Percentiles rank a stretch among this genome's conserved stretches.
These are phyloP conservation scores for Neurospora pannonica DNA, from an alignment of 495 filamentous ascomycete species.

Conservation along the genomic window DNA sequence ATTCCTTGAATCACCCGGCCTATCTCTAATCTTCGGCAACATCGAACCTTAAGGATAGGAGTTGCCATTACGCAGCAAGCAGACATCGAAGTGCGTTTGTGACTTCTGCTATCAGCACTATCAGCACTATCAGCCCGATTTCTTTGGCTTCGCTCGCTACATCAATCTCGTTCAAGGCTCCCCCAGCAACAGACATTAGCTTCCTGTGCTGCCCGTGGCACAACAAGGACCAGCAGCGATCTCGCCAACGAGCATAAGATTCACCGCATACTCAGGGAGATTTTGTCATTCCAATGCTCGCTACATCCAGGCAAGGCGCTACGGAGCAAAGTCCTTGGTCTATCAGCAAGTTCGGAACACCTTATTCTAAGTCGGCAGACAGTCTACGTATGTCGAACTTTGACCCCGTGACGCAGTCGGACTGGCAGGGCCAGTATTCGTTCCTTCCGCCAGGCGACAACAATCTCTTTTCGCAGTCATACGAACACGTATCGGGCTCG, in stretches of 20 bases:
- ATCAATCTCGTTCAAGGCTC: neutral
- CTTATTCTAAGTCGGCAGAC: constrained; percentile 40
- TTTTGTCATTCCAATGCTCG: constrained; percentile 45
- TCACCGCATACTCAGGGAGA: constrained; percentile 3
- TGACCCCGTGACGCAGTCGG: constrained; percentile 46
- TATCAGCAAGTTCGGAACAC: constrained; percentile 45
- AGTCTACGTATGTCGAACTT: constrained; percentile 53
- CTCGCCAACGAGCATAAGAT: constrained; percentile 8
- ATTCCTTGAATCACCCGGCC: neutral
- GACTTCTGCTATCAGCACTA: neutral
- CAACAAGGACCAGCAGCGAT: constrained; percentile 11
- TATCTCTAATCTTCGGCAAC: neutral
- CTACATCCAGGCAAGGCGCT: constrained; percentile 44
- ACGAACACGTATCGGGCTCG: constrained; percentile 36
- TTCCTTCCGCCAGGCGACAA: constrained; percentile 44
- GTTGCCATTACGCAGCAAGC: neutral
- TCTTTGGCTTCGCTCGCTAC: neutral
- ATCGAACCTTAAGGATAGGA: neutral
- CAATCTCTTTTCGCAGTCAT: constrained; percentile 38
- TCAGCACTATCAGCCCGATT: neutral
- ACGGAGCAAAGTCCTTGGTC: constrained; percentile 51
- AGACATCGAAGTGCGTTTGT: neutral
- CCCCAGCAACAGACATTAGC: neutral
- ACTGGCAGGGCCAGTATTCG: constrained; percentile 51
- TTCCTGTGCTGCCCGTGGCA: constrained; percentile 4